Evolutionary conservation across 2,329 filamentous ascomycete genomes (phyloP).

Genomic region (Paramyrothecium sp.): DNA sequence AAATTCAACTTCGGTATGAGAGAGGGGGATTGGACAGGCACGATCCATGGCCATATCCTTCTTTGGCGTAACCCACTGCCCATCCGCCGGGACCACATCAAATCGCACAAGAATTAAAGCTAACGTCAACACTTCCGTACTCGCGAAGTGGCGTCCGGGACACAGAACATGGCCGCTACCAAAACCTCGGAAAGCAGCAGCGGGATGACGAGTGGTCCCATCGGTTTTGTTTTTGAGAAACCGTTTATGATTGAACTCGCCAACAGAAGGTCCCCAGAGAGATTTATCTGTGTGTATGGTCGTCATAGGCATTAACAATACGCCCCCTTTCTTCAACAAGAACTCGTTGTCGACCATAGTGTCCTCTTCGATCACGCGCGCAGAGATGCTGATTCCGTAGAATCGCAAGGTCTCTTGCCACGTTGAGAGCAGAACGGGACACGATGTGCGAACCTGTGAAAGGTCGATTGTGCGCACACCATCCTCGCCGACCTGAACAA

Average conservation of each 20-base stretch:
- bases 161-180: conserved; percentile 4
- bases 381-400: neutral
- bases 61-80: conserved; percentile 3
- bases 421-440: conserved; percentile 4
- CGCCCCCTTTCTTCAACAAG: conserved; percentile 4
- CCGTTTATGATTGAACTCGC: conserved; percentile 4
- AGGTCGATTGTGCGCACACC: conserved; percentile 2
- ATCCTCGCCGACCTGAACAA: neutral
- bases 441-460: conserved; percentile 1
- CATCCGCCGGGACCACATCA: neutral
- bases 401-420: conserved; percentile 5
- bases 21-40: neutral
- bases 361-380: conserved; percentile 2
- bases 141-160: conserved; percentile 6
- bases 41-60: neutral
- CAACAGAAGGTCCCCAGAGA: conserved; percentile 1
- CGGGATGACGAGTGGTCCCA: neutral
- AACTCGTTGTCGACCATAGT: conserved; percentile 1
- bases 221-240: conserved; percentile 1
- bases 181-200: conserved; percentile 5
- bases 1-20: neutral
- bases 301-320: neutral
- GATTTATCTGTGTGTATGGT: conserved; percentile 1
- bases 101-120: conserved; percentile 4
- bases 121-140: conserved; percentile 2